Conservation (phyloP, 2,329 filamentous ascomycete genomes). For the Colletotrichum sp. region DNA sequence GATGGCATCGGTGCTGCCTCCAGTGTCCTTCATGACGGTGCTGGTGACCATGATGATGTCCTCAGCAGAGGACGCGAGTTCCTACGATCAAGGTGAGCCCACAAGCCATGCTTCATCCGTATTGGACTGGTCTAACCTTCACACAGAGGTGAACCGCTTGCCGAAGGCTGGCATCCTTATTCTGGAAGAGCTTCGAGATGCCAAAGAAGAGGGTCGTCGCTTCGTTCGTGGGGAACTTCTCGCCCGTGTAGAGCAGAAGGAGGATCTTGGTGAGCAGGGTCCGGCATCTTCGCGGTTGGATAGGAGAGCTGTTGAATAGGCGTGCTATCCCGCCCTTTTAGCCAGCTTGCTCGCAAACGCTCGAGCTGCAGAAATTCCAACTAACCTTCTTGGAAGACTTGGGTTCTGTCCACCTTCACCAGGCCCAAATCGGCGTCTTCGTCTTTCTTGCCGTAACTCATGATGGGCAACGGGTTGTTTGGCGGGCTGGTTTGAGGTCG, state of each 20-base stretch:
- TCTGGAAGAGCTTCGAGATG: slow-evolving; percentile 99
- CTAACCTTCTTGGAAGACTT: slow-evolving; percentile 98
- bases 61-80: slow-evolving; percentile 91
- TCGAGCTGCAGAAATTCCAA: neutral
- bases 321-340: slow-evolving; percentile 66
- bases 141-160: slow-evolving; percentile 90
- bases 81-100: slow-evolving; percentile 34
- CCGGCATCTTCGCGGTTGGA: slow-evolving; percentile 96
- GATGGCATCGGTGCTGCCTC: slow-evolving; percentile 90
- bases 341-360: slow-evolving; percentile 14
- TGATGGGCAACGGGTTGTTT: slow-evolving; percentile 54
- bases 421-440: slow-evolving; percentile 93
- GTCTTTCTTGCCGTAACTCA: slow-evolving; percentile 99
- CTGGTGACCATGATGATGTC: slow-evolving; percentile 99
- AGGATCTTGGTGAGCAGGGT: slow-evolving; percentile 97
- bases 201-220: slow-evolving; percentile 98
- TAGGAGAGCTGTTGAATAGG: slow-evolving; percentile 96
- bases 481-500: slow-evolving; percentile 32
- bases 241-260: slow-evolving; percentile 93
- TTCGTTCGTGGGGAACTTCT: slow-evolving; percentile 96
- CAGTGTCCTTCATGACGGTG: slow-evolving; percentile 99
- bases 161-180: slow-evolving; percentile 96
- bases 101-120: neutral
- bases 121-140: slow-evolving; percentile 44
- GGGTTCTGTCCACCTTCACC: slow-evolving; percentile 96